A percentile compares a stretch with the other conserved stretches of the same genome.
Evolutionary conservation across 441 rosid genomes (phyloP).

Genomic region (Jatropha podagrica): DNA sequence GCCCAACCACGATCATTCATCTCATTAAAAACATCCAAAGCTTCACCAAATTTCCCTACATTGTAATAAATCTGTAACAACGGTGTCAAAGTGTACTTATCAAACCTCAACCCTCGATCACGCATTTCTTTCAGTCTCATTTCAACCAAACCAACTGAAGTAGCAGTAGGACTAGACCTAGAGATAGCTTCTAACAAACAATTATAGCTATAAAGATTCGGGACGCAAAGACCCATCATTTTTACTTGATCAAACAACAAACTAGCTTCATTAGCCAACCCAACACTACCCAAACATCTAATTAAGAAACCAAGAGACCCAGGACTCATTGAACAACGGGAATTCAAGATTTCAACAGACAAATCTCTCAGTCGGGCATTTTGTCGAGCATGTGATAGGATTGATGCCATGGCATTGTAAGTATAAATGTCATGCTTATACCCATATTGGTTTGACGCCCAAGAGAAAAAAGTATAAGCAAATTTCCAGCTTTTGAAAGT

Average conservation of each 20-base stretch:
- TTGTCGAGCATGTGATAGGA: constrained; percentile 95
- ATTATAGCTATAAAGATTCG: constrained; percentile 67
- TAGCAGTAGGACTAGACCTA: constrained; percentile 39
- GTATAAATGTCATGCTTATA: constrained; percentile 66
- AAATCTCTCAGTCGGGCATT: constrained; percentile 63
- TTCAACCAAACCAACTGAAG: constrained; percentile 58
- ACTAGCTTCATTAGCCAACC: constrained; percentile 69
- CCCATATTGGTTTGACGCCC: constrained; percentile 67
- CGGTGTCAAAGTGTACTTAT: constrained; percentile 77
- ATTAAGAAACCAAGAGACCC: constrained; percentile 81
- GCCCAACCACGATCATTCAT: constrained; percentile 58
- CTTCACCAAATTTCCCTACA: constrained; percentile 46
- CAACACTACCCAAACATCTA: constrained; percentile 74
- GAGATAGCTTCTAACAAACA: constrained; percentile 77
- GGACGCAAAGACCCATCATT: constrained; percentile 61
- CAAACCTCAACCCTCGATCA: constrained; percentile 48
- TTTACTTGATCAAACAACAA: constrained; percentile 62
- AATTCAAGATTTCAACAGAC: constrained; percentile 43
- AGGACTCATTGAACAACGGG: constrained; percentile 65
- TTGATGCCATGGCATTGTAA: constrained; percentile 80
- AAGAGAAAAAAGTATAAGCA: constrained; percentile 59
- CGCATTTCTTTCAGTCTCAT: constrained; percentile 68
- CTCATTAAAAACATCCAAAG: constrained; percentile 57
- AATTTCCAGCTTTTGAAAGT: constrained; percentile 56
- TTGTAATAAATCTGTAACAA: constrained; percentile 71